These are phyloP conservation scores for Hymenoscyphus salicellus DNA, from an alignment of 2,329 filamentous ascomycete genomes.

Conservation along the genomic window DNA sequence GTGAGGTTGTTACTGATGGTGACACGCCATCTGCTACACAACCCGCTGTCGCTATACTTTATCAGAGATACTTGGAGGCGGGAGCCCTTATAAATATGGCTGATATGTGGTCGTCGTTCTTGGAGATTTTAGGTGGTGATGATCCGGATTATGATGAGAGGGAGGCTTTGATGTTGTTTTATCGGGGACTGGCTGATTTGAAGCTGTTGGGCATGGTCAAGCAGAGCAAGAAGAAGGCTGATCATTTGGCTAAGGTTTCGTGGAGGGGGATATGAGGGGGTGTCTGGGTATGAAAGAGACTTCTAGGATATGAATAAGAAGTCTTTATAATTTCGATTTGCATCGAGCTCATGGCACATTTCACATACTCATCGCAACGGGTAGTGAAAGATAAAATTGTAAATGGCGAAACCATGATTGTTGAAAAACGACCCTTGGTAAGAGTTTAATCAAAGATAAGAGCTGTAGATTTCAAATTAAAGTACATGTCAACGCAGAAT, in stretches of 20 bases:
- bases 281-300: neutral
- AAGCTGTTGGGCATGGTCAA: conserved; percentile 84
- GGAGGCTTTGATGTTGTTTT: conserved; percentile 72
- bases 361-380: too few relatives aligned
- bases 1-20: conserved; percentile 39
- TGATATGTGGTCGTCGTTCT: conserved; percentile 77
- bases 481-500: too few relatives aligned
- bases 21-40: conserved; percentile 52
- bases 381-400: too few relatives aligned
- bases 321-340: neutral
- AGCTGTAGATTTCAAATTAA: too few relatives aligned
- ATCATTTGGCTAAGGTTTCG: conserved; percentile 81
- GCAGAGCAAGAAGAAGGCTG: conserved; percentile 83
- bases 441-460: too few relatives aligned
- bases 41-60: conserved; percentile 70
- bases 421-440: too few relatives aligned
- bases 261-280: conserved; percentile 67
- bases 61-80: conserved; percentile 75
- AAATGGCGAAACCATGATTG: too few relatives aligned
- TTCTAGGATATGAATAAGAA: neutral
- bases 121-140: conserved; percentile 50
- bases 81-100: conserved; percentile 74
- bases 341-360: too few relatives aligned
- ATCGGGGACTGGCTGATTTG: conserved; percentile 79
- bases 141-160: conserved; percentile 48